Evolutionary conservation across 2,329 filamentous ascomycete species (phyloP), one percentile per base, ranked within the genome.

Genomic region (Pyricularia pennisetigena): DNA sequence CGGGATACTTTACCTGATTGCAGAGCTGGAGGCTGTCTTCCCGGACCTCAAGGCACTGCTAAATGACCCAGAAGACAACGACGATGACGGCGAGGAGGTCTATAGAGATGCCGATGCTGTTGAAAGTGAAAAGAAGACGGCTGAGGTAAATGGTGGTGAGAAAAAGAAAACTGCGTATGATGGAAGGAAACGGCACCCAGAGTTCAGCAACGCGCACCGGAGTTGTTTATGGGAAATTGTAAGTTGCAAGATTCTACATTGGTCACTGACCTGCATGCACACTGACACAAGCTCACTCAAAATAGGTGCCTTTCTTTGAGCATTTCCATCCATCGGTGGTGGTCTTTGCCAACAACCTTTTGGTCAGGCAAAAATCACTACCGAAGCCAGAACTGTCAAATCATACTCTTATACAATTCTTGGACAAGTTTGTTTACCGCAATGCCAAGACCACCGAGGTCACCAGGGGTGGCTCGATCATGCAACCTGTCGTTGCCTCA

Each of bases 401-500:
- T 69, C 94, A 98, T 77, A 95, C 92, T 1, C 85, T 99, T 65
- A 95, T 95, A 75, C 91, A 96, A 77, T 99, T 99, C 83, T 84
- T 99, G 69, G 95, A 99, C 79, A 94, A 96, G 73, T 99, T 99
- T 78, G 93, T 97, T n/a, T 99, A 98, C 84, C 90, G 92, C 72
- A 97, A 95, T 74, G 89, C 94, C 70, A 97, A 97, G 82, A 82
- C 88, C 4, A 85, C 85, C 20, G 83, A 86, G 67, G 78, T 82
- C 35, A 83, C 87, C 32, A 91, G 92, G 71, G 96, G 96, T 66
- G 85, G 86, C 30, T 97, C 93, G 29, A 97, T 99, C 78, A 99
- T 99, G 95, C 95, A 99, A 78, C 95, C 96, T 57, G 86, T 97
- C 28, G 78, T 81, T 41, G 81, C 80, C 23, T 76, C 79, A 66